These are phyloP conservation scores for Paraglomus occultum DNA, from an alignment of 192 early-diverging fungal genomes.

Conservation along the genomic window DNA sequence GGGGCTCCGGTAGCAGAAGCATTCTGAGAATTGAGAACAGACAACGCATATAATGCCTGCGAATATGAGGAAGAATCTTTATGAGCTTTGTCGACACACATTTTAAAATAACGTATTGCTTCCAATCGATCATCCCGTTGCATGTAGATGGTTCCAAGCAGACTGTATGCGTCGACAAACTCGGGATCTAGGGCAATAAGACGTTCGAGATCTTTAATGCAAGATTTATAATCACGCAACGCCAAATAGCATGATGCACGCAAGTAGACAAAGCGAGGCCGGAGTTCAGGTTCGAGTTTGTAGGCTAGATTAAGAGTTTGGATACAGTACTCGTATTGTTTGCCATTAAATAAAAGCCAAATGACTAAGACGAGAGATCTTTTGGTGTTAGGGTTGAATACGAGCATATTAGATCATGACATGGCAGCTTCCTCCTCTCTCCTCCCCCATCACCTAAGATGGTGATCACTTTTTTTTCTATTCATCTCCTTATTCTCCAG, in stretches of 20 bases:
- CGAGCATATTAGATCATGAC: neutral
- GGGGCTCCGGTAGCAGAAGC: slow-evolving; percentile 30
- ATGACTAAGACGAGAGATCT: slow-evolving; percentile 40
- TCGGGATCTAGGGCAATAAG: slow-evolving; percentile 29
- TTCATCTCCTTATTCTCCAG: no score
- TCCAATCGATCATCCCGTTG: slow-evolving; percentile 40
- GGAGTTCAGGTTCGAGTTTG: slow-evolving; percentile 45
- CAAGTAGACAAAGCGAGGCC: slow-evolving; percentile 52
- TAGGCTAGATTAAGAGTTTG: slow-evolving; percentile 54
- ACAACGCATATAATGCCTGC: slow-evolving; percentile 51
- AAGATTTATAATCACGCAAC: slow-evolving; percentile 41
- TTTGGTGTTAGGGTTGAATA: neutral
- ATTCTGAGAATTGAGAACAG: slow-evolving; percentile 41
- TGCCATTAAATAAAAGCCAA: slow-evolving; percentile 58
- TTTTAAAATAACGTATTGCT: slow-evolving; percentile 51
- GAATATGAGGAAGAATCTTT: slow-evolving; percentile 53
- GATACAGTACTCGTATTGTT: slow-evolving; percentile 56
- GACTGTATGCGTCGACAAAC: slow-evolving; percentile 34
- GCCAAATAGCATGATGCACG: slow-evolving; percentile 54
- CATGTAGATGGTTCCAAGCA: slow-evolving; percentile 41
- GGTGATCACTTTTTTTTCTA: no score
- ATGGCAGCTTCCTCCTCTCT: neutral
- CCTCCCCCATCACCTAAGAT: no score
- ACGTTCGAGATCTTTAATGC: slow-evolving; percentile 35
- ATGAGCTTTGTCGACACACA: slow-evolving; percentile 46